These are phyloP conservation scores for Sarocladium brachiariae DNA, from an alignment of 2,329 filamentous ascomycete genomes.

Conservation along the genomic window DNA sequence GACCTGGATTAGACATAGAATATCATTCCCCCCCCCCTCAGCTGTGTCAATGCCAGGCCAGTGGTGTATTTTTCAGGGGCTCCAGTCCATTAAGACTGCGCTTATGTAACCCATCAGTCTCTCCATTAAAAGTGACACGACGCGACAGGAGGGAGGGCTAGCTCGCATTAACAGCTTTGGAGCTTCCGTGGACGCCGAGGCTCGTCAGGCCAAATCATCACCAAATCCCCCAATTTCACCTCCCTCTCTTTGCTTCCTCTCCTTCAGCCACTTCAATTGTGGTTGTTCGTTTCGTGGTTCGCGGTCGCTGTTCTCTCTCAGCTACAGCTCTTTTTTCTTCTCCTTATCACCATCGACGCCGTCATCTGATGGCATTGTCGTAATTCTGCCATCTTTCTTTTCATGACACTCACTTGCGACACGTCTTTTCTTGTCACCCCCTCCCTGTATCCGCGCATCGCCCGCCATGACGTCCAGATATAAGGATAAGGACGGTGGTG, in stretches of 20 bases:
- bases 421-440: constrained; percentile 23
- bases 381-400: constrained; percentile 1
- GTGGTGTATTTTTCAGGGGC: no score
- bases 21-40: no score
- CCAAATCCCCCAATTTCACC: constrained; percentile 10
- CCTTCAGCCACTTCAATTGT: neutral
- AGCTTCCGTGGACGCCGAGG: constrained; percentile 11
- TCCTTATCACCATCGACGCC: neutral
- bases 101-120: no score
- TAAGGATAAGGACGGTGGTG: constrained; percentile 59
- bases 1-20: no score
- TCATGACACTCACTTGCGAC: constrained; percentile 11
- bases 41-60: no score
- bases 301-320: neutral
- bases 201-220: constrained; percentile 10
- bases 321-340: constrained; percentile 1
- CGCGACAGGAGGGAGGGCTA: no score
- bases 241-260: constrained; percentile 14
- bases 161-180: no score
- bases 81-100: no score
- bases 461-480: constrained; percentile 37
- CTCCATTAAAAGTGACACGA: no score
- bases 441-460: constrained; percentile 6
- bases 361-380: constrained; percentile 1
- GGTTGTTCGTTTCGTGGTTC: neutral